Evolutionary conservation across 176 grass and related monocot species (phyloP).

Genomic region (Phoenix dactylifera): DNA sequence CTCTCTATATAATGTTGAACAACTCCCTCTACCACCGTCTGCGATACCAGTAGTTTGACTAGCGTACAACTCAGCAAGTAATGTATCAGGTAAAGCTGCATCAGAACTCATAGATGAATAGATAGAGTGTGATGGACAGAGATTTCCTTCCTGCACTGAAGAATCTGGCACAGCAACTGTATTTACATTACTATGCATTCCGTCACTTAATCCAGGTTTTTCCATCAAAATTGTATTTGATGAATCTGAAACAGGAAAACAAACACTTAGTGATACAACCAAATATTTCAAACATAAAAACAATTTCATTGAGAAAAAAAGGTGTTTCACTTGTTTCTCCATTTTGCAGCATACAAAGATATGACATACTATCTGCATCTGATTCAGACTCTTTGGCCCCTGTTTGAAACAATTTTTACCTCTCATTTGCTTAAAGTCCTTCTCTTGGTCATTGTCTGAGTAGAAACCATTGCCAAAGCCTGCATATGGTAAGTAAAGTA

Average conservation of each 20-base stretch:
- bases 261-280: conserved; percentile 10
- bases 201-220: conserved; percentile 38
- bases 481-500: conserved; percentile 7
- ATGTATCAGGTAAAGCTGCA: conserved; percentile 24
- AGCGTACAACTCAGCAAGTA: conserved; percentile 23
- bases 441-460: conserved; percentile 19
- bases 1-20: conserved; percentile 24
- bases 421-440: conserved; percentile 23
- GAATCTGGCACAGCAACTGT: conserved; percentile 21
- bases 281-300: no score
- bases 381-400: conserved; percentile 18
- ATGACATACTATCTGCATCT: conserved; percentile 23
- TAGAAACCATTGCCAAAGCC: conserved; percentile 25
- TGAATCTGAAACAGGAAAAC: conserved; percentile 31
- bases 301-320: not conserved
- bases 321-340: not conserved
- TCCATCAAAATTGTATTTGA: conserved; percentile 21
- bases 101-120: conserved; percentile 20
- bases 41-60: conserved; percentile 32
- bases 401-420: conserved; percentile 17
- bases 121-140: conserved; percentile 17
- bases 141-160: conserved; percentile 27
- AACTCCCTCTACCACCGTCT: conserved; percentile 32
- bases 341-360: conserved; percentile 8
- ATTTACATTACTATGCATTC: conserved; percentile 15